Conservation (phyloP, 2,329 filamentous ascomycete species). For the Epicoccum nigrum region DNA sequence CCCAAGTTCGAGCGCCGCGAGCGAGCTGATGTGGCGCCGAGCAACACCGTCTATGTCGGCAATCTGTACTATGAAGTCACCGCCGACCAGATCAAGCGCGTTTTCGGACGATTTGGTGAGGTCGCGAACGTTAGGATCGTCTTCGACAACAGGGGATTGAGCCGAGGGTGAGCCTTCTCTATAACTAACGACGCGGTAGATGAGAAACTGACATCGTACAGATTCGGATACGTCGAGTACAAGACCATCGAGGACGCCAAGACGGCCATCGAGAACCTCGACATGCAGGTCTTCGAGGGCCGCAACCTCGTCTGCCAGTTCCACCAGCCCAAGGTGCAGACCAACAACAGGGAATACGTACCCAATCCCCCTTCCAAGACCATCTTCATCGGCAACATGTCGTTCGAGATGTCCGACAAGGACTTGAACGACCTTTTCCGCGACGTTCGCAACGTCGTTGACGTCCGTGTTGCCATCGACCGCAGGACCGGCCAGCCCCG, state of each 20-base stretch:
- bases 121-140: conserved; percentile 62
- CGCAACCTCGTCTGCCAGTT: conserved; percentile 69
- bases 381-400: conserved; percentile 84
- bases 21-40: conserved; percentile 20
- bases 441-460: conserved; percentile 70
- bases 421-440: conserved; percentile 81
- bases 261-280: conserved; percentile 62
- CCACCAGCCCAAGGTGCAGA: conserved; percentile 49
- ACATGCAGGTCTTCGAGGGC: conserved; percentile 67
- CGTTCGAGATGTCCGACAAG: conserved; percentile 82
- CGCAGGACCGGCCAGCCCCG: conserved; percentile 78
- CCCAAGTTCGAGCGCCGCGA: conserved; percentile 3
- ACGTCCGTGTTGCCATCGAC: conserved; percentile 84
- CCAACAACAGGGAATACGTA: conserved; percentile 1
- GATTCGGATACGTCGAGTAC: conserved; percentile 72
- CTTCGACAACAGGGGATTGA: conserved; percentile 66
- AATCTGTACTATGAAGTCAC: conserved; percentile 74
- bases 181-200: neutral
- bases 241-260: conserved; percentile 59
- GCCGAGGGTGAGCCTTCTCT: conserved; percentile 65
- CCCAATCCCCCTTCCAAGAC: conserved; percentile 64
- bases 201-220: conserved; percentile 40
- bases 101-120: conserved; percentile 65
- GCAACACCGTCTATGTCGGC: conserved; percentile 65
- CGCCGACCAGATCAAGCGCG: conserved; percentile 63